A percentile compares a stretch with the other conserved stretches of the same genome.
Evolutionary conservation across 352 stramenopile genomes (phyloP).

Genomic region (Phytophthora macrochlamydospora): DNA sequence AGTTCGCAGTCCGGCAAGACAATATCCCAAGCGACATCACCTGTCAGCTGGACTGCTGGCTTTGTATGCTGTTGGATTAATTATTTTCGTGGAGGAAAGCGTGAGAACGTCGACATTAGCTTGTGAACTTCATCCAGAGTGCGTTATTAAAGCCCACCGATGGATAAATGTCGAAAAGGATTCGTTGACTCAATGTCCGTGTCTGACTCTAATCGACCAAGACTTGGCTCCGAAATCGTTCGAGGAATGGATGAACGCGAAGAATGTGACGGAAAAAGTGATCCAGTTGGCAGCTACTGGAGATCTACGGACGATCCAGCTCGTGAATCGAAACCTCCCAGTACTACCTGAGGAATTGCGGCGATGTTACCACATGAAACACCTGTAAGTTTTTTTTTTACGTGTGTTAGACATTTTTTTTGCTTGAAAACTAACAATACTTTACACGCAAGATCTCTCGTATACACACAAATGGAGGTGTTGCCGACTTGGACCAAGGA

Average conservation of each 20-base stretch:
- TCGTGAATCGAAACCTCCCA: slow-evolving; percentile 34
- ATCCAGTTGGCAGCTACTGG: slow-evolving; percentile 15
- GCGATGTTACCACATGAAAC: slow-evolving; percentile 25
- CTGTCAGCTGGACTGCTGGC: slow-evolving; percentile 17
- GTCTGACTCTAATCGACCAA: slow-evolving; percentile 34
- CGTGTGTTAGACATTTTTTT: background rate
- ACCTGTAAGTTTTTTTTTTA: slow-evolving; percentile 26
- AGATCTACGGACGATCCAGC: slow-evolving; percentile 22
- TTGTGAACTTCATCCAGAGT: slow-evolving; percentile 20
- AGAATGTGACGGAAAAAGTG: slow-evolving; percentile 27
- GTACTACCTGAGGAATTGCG: slow-evolving; percentile 25
- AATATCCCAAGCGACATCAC: slow-evolving; percentile 14
- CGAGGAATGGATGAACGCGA: slow-evolving; percentile 30
- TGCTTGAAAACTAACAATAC: background rate
- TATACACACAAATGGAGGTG: slow-evolving; percentile 31
- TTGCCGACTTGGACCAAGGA: slow-evolving; percentile 33
- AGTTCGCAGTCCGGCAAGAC: slow-evolving; percentile 17
- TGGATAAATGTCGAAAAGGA: slow-evolving; percentile 15
- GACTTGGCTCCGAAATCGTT: slow-evolving; percentile 15
- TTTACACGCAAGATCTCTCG: slow-evolving; percentile 25
- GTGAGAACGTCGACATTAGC: slow-evolving; percentile 10
- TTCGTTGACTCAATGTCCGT: slow-evolving; percentile 35
- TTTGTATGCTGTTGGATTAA: slow-evolving; percentile 1
- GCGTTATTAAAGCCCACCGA: slow-evolving; percentile 18
- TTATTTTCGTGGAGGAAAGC: slow-evolving; percentile 17